Evolutionary conservation across 306 rosid genomes (phyloP).

Genomic region (Fragaria nilgerrensis): DNA sequence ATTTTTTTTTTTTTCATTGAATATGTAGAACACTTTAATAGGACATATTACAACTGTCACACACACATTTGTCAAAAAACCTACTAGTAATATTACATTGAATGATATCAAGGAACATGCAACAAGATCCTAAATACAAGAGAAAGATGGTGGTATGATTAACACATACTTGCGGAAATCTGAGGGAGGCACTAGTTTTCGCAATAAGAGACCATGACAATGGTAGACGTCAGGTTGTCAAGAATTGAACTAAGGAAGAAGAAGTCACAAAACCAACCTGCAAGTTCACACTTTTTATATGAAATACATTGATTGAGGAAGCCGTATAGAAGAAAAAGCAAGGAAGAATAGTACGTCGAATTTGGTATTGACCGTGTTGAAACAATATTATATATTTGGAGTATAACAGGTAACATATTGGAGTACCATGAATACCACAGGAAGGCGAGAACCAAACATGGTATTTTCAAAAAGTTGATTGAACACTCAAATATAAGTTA

Average conservation of each 20-base stretch:
- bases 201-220: constrained; percentile 87
- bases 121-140: constrained; percentile 13
- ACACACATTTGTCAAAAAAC: background rate
- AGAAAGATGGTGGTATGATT: background rate
- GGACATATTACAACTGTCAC: background rate
- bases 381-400: constrained; percentile 1
- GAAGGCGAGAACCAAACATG: background rate
- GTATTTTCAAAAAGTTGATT: constrained; percentile 10
- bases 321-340: background rate
- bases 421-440: background rate
- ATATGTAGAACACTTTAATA: background rate
- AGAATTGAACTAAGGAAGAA: constrained; percentile 84
- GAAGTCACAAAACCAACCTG: constrained; percentile 88
- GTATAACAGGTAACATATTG: background rate
- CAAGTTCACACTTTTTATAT: constrained; percentile 33
- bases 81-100: background rate
- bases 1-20: too few species aligned
- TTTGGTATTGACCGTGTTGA: background rate
- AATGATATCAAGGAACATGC: constrained; percentile 1
- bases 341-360: background rate
- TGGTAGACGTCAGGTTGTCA: constrained; percentile 94
- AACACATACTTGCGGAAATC: constrained; percentile 79
- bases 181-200: constrained; percentile 86
- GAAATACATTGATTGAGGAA: background rate
- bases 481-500: constrained; percentile 13